Percentiles rank a stretch among this genome's conserved stretches.
These are phyloP conservation scores for Mycena chlorophos DNA, from an alignment of 768 basidiomycete species.

Conservation along the genomic window DNA sequence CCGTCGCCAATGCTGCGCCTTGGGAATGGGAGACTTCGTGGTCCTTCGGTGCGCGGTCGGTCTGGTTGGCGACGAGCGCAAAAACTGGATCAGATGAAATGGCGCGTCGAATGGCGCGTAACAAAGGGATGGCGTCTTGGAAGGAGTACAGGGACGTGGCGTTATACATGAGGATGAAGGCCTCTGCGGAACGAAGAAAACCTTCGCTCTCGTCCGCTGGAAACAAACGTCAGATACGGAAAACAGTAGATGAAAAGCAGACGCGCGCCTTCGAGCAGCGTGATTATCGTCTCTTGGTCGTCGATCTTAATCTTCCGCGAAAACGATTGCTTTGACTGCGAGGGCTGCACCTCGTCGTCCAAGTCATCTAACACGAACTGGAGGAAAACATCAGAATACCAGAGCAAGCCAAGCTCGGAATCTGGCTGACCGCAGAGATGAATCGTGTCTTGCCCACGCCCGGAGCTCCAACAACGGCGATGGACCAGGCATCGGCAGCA, in stretches of 20 bases:
- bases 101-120: slow-evolving; percentile 17
- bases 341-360: slow-evolving; percentile 13
- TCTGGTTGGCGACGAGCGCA: slow-evolving; percentile 16
- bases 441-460: slow-evolving; percentile 22
- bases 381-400: neutral
- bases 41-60: slow-evolving; percentile 19
- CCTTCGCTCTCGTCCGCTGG: slow-evolving; percentile 8
- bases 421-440: slow-evolving; percentile 17
- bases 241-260: no score
- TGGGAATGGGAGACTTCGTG: slow-evolving; percentile 16
- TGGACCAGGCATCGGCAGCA: slow-evolving; percentile 20
- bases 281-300: slow-evolving; percentile 18
- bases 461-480: slow-evolving; percentile 20
- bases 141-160: slow-evolving; percentile 22
- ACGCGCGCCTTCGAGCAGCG: slow-evolving; percentile 19
- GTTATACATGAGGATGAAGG: slow-evolving; percentile 23
- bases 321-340: slow-evolving; percentile 14
- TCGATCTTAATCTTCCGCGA: slow-evolving; percentile 14
- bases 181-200: slow-evolving; percentile 10
- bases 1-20: slow-evolving; percentile 16
- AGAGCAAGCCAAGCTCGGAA: no score
- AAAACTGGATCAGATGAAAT: slow-evolving; percentile 14
- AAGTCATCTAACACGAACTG: slow-evolving; percentile 8
- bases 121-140: slow-evolving; percentile 19
- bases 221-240: no score